phyloP scores from a whole-genome alignment of 2,329 filamentous ascomycete genomes.

The Pyrenophora graminea region DNA sequence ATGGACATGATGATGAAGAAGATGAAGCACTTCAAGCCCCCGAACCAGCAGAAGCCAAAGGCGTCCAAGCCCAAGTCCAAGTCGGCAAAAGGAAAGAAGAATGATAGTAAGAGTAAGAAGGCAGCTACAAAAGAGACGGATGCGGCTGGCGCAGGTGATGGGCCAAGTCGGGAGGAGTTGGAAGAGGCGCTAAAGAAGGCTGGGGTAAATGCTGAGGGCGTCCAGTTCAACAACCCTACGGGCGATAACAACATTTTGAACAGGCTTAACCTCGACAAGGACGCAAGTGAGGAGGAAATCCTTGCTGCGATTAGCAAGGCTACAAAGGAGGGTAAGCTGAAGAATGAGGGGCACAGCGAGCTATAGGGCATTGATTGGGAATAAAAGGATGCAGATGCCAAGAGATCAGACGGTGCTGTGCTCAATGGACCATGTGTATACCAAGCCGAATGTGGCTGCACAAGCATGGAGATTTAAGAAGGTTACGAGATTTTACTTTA shows the following conservation, averaged over 20 bases:
- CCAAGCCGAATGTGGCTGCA: too few species aligned
- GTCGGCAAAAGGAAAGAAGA: slow-evolving; percentile 22
- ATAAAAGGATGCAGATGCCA: too few species aligned
- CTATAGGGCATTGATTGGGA: slow-evolving; percentile 11
- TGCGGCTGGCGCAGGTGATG: slow-evolving; percentile 26
- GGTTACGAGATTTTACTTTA: too few species aligned
- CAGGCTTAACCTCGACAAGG: slow-evolving; percentile 29
- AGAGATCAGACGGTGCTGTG: too few species aligned
- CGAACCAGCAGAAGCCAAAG: slow-evolving; percentile 42
- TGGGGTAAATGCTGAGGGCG: slow-evolving; percentile 33
- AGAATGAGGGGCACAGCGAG: slow-evolving; percentile 21
- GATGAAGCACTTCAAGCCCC: slow-evolving; percentile 53
- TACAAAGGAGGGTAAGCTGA: slow-evolving; percentile 7
- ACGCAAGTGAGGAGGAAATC: slow-evolving; percentile 48
- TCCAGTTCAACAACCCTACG: slow-evolving; percentile 28
- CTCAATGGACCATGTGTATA: too few species aligned
- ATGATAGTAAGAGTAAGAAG: slow-evolving; percentile 20
- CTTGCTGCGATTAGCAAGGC: slow-evolving; percentile 54
- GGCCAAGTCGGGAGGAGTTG: slow-evolving; percentile 38
- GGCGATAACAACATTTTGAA: slow-evolving; percentile 25
- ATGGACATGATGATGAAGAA: slow-evolving; percentile 69
- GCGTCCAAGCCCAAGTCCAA: slow-evolving; percentile 36
- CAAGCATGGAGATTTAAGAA: too few species aligned
- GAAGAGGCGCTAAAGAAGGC: slow-evolving; percentile 39
- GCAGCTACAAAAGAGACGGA: slow-evolving; percentile 29